phyloP scores from a whole-genome alignment of 2,329 filamentous ascomycete genomes.

The Cucurbitaria berberidis region DNA sequence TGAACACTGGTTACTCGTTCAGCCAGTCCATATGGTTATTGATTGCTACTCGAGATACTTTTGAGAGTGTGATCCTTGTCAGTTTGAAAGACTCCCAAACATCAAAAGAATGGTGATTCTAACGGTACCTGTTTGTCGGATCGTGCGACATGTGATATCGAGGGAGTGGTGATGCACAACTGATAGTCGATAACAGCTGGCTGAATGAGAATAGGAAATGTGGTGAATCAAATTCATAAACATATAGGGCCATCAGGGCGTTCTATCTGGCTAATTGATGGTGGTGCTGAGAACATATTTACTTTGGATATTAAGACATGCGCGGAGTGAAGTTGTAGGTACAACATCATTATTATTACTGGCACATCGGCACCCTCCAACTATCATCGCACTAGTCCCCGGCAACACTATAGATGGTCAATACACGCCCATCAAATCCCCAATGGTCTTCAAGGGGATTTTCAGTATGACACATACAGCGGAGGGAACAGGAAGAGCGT shows the following conservation, averaged over 20 bases:
- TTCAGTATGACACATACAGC: constrained; percentile 1
- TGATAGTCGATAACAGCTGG: background rate
- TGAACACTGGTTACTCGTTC: background rate
- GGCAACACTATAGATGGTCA: background rate
- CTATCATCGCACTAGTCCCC: background rate
- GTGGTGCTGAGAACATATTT: background rate
- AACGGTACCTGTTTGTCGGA: background rate
- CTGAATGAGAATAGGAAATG: background rate
- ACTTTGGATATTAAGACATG: background rate
- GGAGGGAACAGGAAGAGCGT: constrained; percentile 17
- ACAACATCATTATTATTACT: background rate
- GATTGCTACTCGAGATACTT: background rate
- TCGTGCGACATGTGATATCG: background rate
- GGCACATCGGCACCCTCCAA: background rate
- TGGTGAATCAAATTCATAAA: background rate
- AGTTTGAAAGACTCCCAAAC: too few relatives aligned
- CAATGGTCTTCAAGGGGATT: too few relatives aligned
- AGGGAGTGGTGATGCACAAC: background rate
- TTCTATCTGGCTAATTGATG: background rate
- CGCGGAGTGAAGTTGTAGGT: background rate
- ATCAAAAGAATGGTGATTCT: background rate
- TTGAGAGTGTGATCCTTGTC: too few relatives aligned
- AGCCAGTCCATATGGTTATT: background rate
- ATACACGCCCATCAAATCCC: background rate
- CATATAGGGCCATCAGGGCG: background rate